Evolutionary conservation across 108 stramenopile genomes (phyloP).

Genomic region (Discostella pseudostelligera): DNA sequence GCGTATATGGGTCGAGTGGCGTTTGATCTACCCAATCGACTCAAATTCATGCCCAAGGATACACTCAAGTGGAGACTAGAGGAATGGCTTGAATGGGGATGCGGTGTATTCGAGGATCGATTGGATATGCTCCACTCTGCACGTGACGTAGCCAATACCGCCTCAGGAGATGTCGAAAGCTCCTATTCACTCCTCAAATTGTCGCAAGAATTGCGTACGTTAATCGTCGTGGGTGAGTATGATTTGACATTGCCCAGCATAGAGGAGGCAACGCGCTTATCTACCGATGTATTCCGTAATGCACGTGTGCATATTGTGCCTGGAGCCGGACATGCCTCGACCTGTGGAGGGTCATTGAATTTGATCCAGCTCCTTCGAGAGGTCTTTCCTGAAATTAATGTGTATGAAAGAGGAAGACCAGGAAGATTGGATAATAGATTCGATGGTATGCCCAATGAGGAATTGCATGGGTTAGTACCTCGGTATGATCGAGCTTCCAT

Average conservation of each 20-base stretch:
- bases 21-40: constrained; percentile 56
- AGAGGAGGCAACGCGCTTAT: constrained; percentile 71
- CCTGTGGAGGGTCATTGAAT: constrained; percentile 76
- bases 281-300: constrained; percentile 39
- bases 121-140: constrained; percentile 23
- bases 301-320: constrained; percentile 62
- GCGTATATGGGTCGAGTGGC: constrained; percentile 89
- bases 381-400: constrained; percentile 51
- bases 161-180: constrained; percentile 10
- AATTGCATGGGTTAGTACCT: constrained; percentile 62
- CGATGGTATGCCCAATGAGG: constrained; percentile 6
- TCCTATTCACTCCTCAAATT: constrained; percentile 5
- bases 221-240: constrained; percentile 83
- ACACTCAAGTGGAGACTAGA: constrained; percentile 74
- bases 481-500: constrained; percentile 68
- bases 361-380: constrained; percentile 62
- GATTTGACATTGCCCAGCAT: constrained; percentile 76
- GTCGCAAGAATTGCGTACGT: constrained; percentile 41
- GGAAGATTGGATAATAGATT: constrained; percentile 2
- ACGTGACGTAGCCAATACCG: constrained; percentile 5
- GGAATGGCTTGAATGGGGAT: constrained; percentile 73
- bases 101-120: constrained; percentile 43
- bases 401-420: neutral
- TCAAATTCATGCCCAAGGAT: constrained; percentile 73
- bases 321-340: constrained; percentile 84